These are phyloP conservation scores for Pestalotiopsis sp. DNA, from an alignment of 2,329 filamentous ascomycete genomes.

Conservation along the genomic window DNA sequence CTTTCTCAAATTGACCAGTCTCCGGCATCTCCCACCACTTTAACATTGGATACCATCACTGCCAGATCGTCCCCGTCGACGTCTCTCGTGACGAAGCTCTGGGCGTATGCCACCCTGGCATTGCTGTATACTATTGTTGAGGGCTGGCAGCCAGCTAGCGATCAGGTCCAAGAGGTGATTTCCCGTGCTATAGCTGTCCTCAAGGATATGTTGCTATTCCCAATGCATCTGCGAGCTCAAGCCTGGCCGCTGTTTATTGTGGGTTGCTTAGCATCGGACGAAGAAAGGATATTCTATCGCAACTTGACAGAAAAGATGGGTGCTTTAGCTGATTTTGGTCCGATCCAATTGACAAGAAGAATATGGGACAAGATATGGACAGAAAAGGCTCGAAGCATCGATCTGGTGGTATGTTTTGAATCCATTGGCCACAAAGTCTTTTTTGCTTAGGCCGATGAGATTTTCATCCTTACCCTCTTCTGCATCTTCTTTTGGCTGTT, in stretches of 20 bases:
- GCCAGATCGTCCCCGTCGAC: conserved; percentile 14
- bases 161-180: conserved; percentile 19
- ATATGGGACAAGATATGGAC: not conserved
- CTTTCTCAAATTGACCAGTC: conserved; percentile 17
- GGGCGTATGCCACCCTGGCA: conserved; percentile 28
- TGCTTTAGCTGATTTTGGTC: not conserved
- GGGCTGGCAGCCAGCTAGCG: conserved; percentile 23
- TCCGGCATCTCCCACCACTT: conserved; percentile 13
- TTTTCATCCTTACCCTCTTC: too few species aligned
- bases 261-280: conserved; percentile 26
- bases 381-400: not conserved
- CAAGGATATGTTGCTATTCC: conserved; percentile 19
- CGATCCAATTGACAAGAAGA: not conserved
- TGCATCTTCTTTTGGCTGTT: too few species aligned
- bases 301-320: not conserved
- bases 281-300: not conserved
- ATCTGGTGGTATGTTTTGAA: not conserved
- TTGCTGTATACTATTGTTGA: conserved; percentile 26
- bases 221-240: conserved; percentile 25
- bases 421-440: not conserved
- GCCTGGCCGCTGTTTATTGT: conserved; percentile 30
- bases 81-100: conserved; percentile 25
- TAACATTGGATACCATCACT: conserved; percentile 13
- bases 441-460: not conserved
- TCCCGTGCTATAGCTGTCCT: conserved; percentile 21